A percentile compares a stretch with the other conserved stretches of the same genome.
Conservation (phyloP, 352 stramenopile genomes). For the Globisporangium carolinianum region DNA sequence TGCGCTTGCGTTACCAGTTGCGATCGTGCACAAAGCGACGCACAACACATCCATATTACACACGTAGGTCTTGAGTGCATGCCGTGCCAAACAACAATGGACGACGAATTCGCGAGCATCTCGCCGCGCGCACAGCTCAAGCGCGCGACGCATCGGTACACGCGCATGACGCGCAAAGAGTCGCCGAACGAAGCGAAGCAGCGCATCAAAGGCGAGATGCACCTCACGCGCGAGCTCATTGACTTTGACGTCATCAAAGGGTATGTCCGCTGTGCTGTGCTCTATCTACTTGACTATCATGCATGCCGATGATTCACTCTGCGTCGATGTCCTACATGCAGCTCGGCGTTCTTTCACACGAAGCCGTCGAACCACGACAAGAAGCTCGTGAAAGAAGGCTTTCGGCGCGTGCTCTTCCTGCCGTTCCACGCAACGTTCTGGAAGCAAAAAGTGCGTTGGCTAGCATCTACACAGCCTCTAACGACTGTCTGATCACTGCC, state of each 20-base stretch:
- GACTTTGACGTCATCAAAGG: constrained; percentile 87
- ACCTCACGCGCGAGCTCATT: constrained; percentile 70
- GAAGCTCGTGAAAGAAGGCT: constrained; percentile 68
- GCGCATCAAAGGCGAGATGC: constrained; percentile 49
- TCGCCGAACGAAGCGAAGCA: constrained; percentile 33
- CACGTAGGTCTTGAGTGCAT: neutral
- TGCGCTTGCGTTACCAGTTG: neutral
- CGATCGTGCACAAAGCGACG: neutral
- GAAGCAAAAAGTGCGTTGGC: constrained; percentile 42
- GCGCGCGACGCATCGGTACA: constrained; percentile 11
- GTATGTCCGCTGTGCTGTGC: constrained; percentile 18
- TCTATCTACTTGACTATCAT: neutral
- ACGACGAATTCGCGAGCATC: constrained; percentile 32
- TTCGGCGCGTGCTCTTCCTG: constrained; percentile 59
- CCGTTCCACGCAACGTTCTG: constrained; percentile 71
- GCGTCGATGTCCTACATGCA: constrained; percentile 6
- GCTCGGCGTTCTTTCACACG: constrained; percentile 80
- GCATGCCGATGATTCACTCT: neutral
- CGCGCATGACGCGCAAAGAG: constrained; percentile 44
- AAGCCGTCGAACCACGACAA: constrained; percentile 79
- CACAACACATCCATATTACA: too few relatives aligned
- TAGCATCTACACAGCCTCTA: neutral
- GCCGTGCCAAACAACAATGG: constrained; percentile 14
- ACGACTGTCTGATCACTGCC: neutral
- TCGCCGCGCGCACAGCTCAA: constrained; percentile 21